These are phyloP conservation scores for Mycena vulgaris DNA, from an alignment of 768 basidiomycete genomes.

Conservation along the genomic window DNA sequence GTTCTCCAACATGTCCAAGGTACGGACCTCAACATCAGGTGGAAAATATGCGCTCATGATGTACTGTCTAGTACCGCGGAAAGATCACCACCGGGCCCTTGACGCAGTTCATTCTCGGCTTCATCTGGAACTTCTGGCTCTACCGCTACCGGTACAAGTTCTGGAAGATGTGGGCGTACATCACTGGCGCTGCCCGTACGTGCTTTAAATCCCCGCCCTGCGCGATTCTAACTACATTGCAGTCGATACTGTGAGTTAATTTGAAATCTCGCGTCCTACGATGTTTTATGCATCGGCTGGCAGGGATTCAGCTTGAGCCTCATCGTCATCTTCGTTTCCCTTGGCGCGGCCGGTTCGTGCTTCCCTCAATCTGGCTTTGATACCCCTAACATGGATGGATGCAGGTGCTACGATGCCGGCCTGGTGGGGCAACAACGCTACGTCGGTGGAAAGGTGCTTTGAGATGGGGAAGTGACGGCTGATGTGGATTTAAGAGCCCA, in stretches of 20 bases:
- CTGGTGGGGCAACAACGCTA: conserved; percentile 14
- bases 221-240: neutral
- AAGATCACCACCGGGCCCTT: conserved; percentile 7
- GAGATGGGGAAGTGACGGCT: neutral
- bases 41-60: neutral
- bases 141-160: conserved; percentile 25
- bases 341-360: conserved; percentile 3
- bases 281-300: neutral
- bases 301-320: conserved; percentile 17
- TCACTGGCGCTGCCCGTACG: conserved; percentile 19
- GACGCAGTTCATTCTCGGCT: conserved; percentile 5
- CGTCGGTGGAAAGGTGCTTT: conserved; percentile 12
- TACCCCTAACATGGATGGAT: too few relatives aligned
- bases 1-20: conserved; percentile 10
- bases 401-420: conserved; percentile 1
- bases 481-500: too few relatives aligned
- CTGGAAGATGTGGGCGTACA: conserved; percentile 28
- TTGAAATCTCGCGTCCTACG: neutral
- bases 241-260: conserved; percentile 20
- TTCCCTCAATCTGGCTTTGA: neutral
- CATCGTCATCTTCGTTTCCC: conserved; percentile 4
- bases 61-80: neutral
- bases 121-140: conserved; percentile 20
- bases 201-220: neutral
- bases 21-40: neutral